phyloP scores from a whole-genome alignment of 2,329 filamentous ascomycete genomes.

The Albophoma yamanashiensis region DNA sequence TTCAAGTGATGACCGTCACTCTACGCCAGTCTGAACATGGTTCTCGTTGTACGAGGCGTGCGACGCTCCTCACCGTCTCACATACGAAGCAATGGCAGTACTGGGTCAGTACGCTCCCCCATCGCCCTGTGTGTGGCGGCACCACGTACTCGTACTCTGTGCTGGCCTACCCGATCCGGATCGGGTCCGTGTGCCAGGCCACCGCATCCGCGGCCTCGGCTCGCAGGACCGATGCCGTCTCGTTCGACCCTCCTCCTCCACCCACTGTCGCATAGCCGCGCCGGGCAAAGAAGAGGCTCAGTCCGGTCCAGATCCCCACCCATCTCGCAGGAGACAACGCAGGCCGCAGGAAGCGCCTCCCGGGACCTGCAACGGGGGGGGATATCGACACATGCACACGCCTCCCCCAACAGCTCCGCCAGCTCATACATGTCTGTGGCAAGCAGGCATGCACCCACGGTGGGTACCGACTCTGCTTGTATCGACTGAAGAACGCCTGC shows the following conservation, averaged over 20 bases:
- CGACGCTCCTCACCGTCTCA: background rate
- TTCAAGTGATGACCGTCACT: background rate
- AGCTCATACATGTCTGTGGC: conserved; percentile 15
- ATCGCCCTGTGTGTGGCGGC: background rate
- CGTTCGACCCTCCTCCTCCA: background rate
- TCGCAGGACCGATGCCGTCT: background rate
- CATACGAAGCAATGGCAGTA: background rate
- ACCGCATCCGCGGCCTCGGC: background rate
- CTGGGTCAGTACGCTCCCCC: background rate
- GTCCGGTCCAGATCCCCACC: background rate
- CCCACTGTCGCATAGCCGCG: background rate
- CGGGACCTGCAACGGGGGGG: background rate
- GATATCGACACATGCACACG: conserved; percentile 6
- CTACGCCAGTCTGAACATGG: background rate
- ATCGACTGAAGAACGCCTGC: conserved; percentile 2
- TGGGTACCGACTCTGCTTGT: background rate
- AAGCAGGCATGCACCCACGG: background rate
- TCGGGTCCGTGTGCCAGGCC: background rate
- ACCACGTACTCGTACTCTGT: too few relatives aligned
- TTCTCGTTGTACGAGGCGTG: background rate
- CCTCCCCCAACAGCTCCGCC: conserved; percentile 19
- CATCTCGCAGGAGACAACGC: background rate
- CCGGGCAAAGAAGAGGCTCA: background rate
- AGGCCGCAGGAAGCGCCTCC: background rate
- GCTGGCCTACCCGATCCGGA: background rate